Conservation (phyloP, 2,329 filamentous ascomycete species). For the Paecilomyces formosus region DNA sequence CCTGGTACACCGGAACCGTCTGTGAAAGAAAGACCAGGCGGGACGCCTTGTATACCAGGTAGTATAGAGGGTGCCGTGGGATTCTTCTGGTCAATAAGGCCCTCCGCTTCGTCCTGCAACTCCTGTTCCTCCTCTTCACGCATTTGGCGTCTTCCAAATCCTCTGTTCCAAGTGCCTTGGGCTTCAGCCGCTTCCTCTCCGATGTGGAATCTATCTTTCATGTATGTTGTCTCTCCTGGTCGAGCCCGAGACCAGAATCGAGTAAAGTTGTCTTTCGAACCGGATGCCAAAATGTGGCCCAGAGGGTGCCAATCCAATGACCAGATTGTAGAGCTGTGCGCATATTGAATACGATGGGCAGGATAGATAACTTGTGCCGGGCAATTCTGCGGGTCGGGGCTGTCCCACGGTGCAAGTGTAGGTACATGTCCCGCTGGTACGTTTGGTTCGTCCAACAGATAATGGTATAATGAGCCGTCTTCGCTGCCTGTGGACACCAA, state of each 20-base stretch:
- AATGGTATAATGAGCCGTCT: constrained; percentile 85
- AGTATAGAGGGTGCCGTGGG: constrained; percentile 50
- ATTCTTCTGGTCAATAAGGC: constrained; percentile 84
- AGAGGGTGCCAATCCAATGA: constrained; percentile 96
- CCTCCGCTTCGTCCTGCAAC: constrained; percentile 85
- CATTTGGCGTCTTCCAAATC: constrained; percentile 67
- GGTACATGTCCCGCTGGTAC: constrained; percentile 64
- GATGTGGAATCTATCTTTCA: constrained; percentile 91
- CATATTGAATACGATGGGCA: constrained; percentile 76
- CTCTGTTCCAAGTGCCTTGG: constrained; percentile 86
- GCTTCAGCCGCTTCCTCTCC: constrained; percentile 89
- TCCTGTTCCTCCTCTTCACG: constrained; percentile 93
- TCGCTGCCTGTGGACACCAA: constrained; percentile 84
- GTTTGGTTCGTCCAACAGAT: constrained; percentile 92
- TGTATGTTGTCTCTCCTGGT: constrained; percentile 76
- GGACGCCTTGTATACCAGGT: constrained; percentile 49
- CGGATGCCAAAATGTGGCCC: constrained; percentile 89
- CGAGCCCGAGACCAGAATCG: constrained; percentile 91
- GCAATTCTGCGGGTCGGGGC: constrained; percentile 67
- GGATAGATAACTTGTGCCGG: constrained; percentile 88
- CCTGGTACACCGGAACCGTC: constrained; percentile 34
- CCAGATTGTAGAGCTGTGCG: constrained; percentile 95
- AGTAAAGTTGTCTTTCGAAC: constrained; percentile 93
- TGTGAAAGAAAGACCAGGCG: constrained; percentile 41
- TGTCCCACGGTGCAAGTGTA: constrained; percentile 77